Evolutionary conservation across 2,329 filamentous ascomycete genomes (phyloP).

Genomic region (Ramularia endophylla): DNA sequence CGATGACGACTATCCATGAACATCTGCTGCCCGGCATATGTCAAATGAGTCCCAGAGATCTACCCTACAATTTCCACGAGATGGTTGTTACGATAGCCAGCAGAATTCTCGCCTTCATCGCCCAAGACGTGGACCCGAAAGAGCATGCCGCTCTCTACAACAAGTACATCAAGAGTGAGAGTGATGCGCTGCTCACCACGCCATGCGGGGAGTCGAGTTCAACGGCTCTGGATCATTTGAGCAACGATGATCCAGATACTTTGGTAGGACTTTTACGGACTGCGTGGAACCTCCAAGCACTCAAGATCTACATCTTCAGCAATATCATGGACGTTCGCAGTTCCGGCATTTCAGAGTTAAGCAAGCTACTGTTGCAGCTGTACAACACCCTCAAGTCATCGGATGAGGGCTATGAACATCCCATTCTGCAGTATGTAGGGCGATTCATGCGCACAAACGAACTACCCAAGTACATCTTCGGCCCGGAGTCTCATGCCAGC

Average conservation of each 20-base stretch:
- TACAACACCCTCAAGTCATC: conserved; percentile 46
- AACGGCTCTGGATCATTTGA: conserved; percentile 9
- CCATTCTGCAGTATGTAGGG: conserved; percentile 62
- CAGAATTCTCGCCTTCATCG: conserved; percentile 3
- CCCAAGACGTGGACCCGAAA: conserved; percentile 4
- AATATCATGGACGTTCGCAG: conserved; percentile 89
- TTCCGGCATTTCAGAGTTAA: conserved; percentile 69
- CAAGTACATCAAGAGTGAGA: conserved; percentile 18
- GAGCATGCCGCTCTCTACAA: conserved; percentile 15
- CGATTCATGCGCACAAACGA: conserved; percentile 63
- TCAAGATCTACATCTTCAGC: conserved; percentile 69
- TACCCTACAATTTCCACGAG: conserved; percentile 24
- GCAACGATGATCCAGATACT: conserved; percentile 10
- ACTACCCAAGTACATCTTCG: conserved; percentile 79
- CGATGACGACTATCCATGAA: conserved; percentile 19
- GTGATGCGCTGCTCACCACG: conserved; percentile 18
- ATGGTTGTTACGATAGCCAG: conserved; percentile 8
- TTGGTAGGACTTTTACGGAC: conserved; percentile 47
- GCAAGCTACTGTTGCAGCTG: conserved; percentile 59
- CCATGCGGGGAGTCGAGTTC: conserved; percentile 2
- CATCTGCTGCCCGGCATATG: conserved; percentile 23
- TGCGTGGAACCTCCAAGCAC: conserved; percentile 64
- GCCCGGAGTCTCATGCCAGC: conserved; percentile 86
- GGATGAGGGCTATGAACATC: conserved; percentile 32
- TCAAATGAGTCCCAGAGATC: conserved; percentile 26